A percentile compares a stretch with the other conserved stretches of the same genome.
These are phyloP conservation scores for Craspedostauros australis DNA, from an alignment of 108 stramenopile species.

Conservation along the genomic window DNA sequence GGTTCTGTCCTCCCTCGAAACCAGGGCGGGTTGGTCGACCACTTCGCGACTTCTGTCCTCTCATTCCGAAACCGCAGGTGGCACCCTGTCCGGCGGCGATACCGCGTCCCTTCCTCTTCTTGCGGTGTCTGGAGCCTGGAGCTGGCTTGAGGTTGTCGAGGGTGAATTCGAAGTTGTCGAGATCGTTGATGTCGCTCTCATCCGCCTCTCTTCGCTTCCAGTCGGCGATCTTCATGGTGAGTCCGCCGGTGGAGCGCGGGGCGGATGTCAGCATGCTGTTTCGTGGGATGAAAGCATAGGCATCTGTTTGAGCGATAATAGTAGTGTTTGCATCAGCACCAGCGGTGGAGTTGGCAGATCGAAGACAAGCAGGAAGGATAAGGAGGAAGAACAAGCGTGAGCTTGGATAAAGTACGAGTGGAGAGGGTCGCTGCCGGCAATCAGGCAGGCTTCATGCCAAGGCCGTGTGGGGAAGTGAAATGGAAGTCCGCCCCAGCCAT, in stretches of 20 bases:
- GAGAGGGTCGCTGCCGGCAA: no score
- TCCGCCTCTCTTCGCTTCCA: slow-evolving; percentile 91
- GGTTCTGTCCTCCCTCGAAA: slow-evolving; percentile 96
- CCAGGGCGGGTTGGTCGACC: slow-evolving; percentile 86
- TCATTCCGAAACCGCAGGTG: slow-evolving; percentile 96
- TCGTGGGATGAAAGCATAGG: slow-evolving; percentile 26
- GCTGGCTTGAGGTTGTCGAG: slow-evolving; percentile 69
- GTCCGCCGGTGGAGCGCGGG: slow-evolving; percentile 6
- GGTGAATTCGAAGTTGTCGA: slow-evolving; percentile 65
- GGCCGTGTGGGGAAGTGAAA: no score
- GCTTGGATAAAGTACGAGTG: no score
- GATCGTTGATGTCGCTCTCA: slow-evolving; percentile 66
- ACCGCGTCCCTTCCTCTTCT: slow-evolving; percentile 92
- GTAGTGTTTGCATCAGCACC: no score
- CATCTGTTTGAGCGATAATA: no score
- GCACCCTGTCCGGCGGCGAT: slow-evolving; percentile 96
- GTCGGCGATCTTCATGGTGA: slow-evolving; percentile 90
- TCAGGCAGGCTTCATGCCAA: no score
- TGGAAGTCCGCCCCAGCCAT: no score
- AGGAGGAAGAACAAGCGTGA: no score
- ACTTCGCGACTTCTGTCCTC: slow-evolving; percentile 91
- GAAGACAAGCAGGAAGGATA: no score
- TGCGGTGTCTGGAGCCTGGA: slow-evolving; percentile 76
- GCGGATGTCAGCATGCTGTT: slow-evolving; percentile 7
- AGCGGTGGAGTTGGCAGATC: no score